Percentiles rank a stretch among this genome's conserved stretches.
These are phyloP conservation scores for Hypoxylon sp. DNA, from an alignment of 2,329 filamentous ascomycete genomes.

Conservation along the genomic window DNA sequence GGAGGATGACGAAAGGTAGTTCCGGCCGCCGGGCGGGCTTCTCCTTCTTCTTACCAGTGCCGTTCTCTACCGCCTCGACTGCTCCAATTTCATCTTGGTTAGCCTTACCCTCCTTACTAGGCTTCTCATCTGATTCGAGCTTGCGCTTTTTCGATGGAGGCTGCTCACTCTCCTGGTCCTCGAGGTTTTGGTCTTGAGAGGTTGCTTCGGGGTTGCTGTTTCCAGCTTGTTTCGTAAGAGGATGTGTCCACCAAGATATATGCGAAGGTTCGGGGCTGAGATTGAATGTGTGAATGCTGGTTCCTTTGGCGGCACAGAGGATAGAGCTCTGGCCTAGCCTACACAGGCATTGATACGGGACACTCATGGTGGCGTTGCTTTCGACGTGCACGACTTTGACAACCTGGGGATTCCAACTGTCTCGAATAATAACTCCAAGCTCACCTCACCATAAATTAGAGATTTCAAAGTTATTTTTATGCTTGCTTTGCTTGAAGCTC, in stretches of 20 bases:
- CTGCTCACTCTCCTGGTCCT: conserved; percentile 37
- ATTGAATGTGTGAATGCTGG: conserved; percentile 75
- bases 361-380: conserved; percentile 37
- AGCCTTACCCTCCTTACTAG: conserved; percentile 14
- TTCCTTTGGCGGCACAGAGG: conserved; percentile 79
- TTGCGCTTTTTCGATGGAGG: conserved; percentile 45
- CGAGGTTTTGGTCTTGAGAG: conserved; percentile 15
- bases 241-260: conserved; percentile 48
- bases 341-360: conserved; percentile 74
- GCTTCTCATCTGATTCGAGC: conserved; percentile 32
- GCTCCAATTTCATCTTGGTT: conserved; percentile 24
- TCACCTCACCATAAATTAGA: background rate
- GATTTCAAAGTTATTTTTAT: background rate
- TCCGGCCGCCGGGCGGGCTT: conserved; percentile 52
- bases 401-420: background rate
- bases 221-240: conserved; percentile 28
- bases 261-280: conserved; percentile 50
- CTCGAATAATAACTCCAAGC: background rate
- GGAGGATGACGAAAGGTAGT: conserved; percentile 74
- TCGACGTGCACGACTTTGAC: background rate
- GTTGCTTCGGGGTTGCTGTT: conserved; percentile 16
- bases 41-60: conserved; percentile 37
- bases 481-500: conserved; percentile 1
- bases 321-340: conserved; percentile 61
- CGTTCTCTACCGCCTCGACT: conserved; percentile 30